Evolutionary conservation across 768 basidiomycete species (phyloP).

Genomic region (Lentinula guzmanii): DNA sequence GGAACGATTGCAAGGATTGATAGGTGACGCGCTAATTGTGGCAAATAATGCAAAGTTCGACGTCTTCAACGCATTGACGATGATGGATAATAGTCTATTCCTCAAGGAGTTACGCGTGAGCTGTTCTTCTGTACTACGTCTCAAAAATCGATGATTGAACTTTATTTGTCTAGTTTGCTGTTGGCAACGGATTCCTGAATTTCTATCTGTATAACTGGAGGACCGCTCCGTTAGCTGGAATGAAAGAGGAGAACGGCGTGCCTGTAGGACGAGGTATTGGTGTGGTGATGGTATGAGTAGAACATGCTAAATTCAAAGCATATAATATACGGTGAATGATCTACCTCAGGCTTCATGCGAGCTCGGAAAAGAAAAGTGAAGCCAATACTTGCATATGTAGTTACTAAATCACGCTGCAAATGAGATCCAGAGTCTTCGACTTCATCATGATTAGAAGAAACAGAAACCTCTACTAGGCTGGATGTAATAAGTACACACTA

Average conservation of each 20-base stretch:
- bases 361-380: too few relatives aligned
- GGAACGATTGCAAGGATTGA: conserved; percentile 61
- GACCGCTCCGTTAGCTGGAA: conserved; percentile 72
- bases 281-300: conserved; percentile 82
- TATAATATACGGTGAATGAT: too few relatives aligned
- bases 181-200: conserved; percentile 86
- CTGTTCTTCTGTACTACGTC: not conserved
- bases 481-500: conserved; percentile 7
- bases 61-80: conserved; percentile 90
- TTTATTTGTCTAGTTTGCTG: conserved; percentile 63
- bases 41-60: conserved; percentile 88
- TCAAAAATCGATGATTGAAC: not conserved
- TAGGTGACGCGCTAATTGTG: conserved; percentile 75
- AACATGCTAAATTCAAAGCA: not conserved
- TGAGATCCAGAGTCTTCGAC: too few relatives aligned
- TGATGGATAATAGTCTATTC: conserved; percentile 90
- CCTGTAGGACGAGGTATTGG: conserved; percentile 80
- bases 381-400: too few relatives aligned
- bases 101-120: conserved; percentile 78
- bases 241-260: conserved; percentile 42
- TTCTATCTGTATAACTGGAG: conserved; percentile 96
- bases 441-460: too few relatives aligned
- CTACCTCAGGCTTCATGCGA: too few relatives aligned
- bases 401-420: too few relatives aligned
- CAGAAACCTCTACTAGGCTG: too few relatives aligned